phyloP scores from a whole-genome alignment of 768 basidiomycete species.

The Hypholoma sublateritium region DNA sequence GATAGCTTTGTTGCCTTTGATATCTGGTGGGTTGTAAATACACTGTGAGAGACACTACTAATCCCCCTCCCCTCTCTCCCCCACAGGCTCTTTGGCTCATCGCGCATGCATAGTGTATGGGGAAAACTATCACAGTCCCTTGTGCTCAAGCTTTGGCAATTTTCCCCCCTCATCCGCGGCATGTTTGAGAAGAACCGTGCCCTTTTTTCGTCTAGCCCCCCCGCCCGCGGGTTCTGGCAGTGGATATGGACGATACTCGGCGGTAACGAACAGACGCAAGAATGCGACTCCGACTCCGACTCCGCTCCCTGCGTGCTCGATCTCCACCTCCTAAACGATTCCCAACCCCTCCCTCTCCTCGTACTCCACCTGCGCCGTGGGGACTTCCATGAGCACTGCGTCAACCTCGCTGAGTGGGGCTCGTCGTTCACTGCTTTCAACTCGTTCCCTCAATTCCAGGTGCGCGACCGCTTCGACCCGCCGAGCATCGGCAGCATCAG shows the following conservation, averaged over 20 bases:
- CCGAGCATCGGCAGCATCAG: slow-evolving; percentile 8
- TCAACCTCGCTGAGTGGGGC: slow-evolving; percentile 36
- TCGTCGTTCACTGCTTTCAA: slow-evolving; percentile 53
- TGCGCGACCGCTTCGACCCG: slow-evolving; percentile 29
- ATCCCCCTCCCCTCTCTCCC: background rate
- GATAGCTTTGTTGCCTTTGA: slow-evolving; percentile 45
- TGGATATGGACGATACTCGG: background rate
- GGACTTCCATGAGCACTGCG: slow-evolving; percentile 52
- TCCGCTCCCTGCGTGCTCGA: background rate
- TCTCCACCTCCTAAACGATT: background rate
- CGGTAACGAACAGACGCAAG: background rate
- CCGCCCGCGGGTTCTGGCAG: slow-evolving; percentile 9
- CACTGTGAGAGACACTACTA: background rate
- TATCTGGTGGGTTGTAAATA: slow-evolving; percentile 42
- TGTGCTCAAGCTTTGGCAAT: slow-evolving; percentile 50
- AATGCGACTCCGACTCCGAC: background rate
- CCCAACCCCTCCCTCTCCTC: slow-evolving; percentile 45
- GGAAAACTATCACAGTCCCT: slow-evolving; percentile 45
- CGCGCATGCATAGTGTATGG: slow-evolving; percentile 44
- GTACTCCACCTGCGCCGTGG: slow-evolving; percentile 59
- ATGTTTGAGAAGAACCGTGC: slow-evolving; percentile 46
- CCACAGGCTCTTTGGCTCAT: slow-evolving; percentile 49
- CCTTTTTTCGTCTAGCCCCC: slow-evolving; percentile 29
- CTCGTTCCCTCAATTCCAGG: slow-evolving; percentile 48
- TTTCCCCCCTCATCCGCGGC: slow-evolving; percentile 61